Evolutionary conservation across 1,139 yeast genomes (phyloP).

Genomic region (Suhomyces panamericanus): DNA sequence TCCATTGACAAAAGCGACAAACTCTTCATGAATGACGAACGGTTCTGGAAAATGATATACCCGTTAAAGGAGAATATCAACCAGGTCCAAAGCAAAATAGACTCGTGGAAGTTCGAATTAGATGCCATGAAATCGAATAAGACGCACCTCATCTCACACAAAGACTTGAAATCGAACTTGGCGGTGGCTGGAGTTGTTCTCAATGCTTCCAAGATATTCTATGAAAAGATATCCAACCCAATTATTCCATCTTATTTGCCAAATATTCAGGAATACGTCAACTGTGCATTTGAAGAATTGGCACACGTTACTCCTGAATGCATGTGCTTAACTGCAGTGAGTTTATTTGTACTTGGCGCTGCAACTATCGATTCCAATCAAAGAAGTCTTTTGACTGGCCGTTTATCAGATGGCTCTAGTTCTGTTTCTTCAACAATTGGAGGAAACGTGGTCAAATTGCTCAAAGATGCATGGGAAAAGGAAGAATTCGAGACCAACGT

Average conservation of each 20-base stretch:
- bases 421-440: conserved; percentile 15
- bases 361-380: conserved; percentile 22
- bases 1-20: not conserved
- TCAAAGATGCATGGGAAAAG: conserved; percentile 15
- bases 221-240: conserved; percentile 25
- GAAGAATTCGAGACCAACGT: conserved; percentile 12
- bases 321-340: conserved; percentile 18
- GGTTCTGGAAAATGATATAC: conserved; percentile 16
- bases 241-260: conserved; percentile 22
- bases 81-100: conserved; percentile 9
- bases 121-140: conserved; percentile 7
- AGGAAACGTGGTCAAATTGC: conserved; percentile 12
- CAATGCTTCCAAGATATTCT: conserved; percentile 14
- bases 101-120: conserved; percentile 12
- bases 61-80: conserved; percentile 11
- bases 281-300: conserved; percentile 22
- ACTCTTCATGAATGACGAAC: conserved; percentile 12
- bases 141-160: conserved; percentile 8
- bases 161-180: conserved; percentile 16
- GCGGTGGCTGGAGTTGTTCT: conserved; percentile 17
- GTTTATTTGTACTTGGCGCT: conserved; percentile 31
- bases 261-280: conserved; percentile 24
- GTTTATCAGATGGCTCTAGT: conserved; percentile 13
- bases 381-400: conserved; percentile 22
- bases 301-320: conserved; percentile 17